Base-by-base conservation (phyloP, 345 rosid species). In the Camelina neglecta region DNA sequence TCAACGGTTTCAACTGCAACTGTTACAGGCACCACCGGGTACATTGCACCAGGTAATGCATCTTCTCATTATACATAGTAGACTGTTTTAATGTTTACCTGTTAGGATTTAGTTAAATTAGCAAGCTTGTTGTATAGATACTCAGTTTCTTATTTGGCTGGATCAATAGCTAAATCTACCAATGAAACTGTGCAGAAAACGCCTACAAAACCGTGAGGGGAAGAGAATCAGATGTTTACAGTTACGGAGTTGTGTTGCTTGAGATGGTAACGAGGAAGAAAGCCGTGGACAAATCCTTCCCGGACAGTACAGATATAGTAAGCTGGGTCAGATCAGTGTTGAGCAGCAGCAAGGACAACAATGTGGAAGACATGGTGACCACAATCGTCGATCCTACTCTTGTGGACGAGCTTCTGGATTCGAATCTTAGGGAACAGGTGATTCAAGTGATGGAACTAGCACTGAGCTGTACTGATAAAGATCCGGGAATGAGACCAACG, bases 41-140 rank as follows among this genome's bases (percentile, higher is more conserved):
- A 93, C 59, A 89, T 89, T 0, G 95, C 96, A 56, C 98, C 98
- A 67, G 96, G 97, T 90, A 82, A 65, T n/a, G 6, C 2, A 18
- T 21, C 59, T 18, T 39, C 69, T 24, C 42, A 72, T 31, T 26
- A 18, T 16, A 13, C 5, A 9, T 49, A 47, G 54, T 16, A 9
- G 7, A 29, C 13, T 23, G 4, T 24, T 54, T 23, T 15, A 54
- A 12, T 20, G 11, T 45, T 48, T 24, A 56, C 65, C 36, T 0
- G 44, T 75, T 67, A 6, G 18, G 36, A 45, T 3, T 69, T 2
- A 4, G 64, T 66, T 75, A 39, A 26, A 72, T 11, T n/a, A 49
- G 3, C 20, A 12, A 13, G 23, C 6, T 11, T 20, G 24, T 49
- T 71, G 48, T 71, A 54, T n/a, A 44, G 53, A 64, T 44, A 36